A percentile compares a stretch with the other conserved stretches of the same genome.
phyloP scores from a whole-genome alignment of 768 basidiomycete genomes.

The Rhodosporidiobolus sp. region DNA sequence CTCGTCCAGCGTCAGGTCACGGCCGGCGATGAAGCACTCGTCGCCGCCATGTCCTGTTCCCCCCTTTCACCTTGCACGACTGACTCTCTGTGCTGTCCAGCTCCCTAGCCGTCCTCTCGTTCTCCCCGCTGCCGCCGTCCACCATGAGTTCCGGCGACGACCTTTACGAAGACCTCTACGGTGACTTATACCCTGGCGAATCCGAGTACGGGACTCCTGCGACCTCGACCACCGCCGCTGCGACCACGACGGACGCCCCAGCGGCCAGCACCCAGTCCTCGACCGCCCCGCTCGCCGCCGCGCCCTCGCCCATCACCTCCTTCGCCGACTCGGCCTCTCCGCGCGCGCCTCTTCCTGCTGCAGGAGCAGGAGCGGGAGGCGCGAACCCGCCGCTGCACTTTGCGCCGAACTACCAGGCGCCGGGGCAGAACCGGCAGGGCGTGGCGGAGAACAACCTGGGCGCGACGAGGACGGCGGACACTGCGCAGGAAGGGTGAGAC shows the following conservation, averaged over 20 bases:
- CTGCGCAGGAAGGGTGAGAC: conserved; percentile 98
- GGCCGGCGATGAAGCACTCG: no score
- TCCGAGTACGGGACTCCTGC: conserved; percentile 8
- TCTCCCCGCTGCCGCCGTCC: no score
- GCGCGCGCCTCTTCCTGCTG: not conserved
- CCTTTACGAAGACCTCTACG: conserved; percentile 45
- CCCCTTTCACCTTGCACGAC: no score
- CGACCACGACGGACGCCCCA: not conserved
- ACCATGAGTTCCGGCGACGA: no score
- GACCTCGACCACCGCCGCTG: not conserved
- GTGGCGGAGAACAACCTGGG: conserved; percentile 48
- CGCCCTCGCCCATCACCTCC: conserved; percentile 45
- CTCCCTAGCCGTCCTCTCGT: no score
- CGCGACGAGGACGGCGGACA: conserved; percentile 67
- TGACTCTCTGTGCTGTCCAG: no score
- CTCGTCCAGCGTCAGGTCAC: no score
- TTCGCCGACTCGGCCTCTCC: conserved; percentile 11
- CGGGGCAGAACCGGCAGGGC: conserved; percentile 31
- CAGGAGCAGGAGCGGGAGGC: conserved; percentile 44
- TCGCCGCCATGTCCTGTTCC: no score
- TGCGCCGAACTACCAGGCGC: conserved; percentile 24
- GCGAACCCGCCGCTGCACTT: conserved; percentile 23
- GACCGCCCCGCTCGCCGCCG: not conserved
- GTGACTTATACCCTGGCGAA: conserved; percentile 45
- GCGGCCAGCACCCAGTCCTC: conserved; percentile 23